These are phyloP conservation scores for Collybiopsis confluens DNA, from an alignment of 768 basidiomycete species.

Conservation along the genomic window DNA sequence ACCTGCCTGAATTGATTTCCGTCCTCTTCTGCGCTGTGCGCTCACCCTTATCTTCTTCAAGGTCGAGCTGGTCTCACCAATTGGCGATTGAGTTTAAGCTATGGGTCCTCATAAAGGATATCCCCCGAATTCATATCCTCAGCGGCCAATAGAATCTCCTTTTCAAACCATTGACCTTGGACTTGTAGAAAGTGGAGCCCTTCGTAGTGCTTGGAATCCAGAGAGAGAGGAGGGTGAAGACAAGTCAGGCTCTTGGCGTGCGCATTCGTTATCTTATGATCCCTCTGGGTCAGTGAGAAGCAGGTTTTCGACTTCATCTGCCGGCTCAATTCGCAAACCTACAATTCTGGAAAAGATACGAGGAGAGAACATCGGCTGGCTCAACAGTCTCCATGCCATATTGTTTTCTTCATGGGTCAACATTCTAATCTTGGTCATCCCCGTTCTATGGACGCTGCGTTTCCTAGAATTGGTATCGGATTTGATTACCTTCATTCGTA, in stretches of 20 bases:
- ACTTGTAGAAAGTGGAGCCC: conserved; percentile 4
- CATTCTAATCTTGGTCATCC: conserved; percentile 34
- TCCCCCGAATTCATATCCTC: conserved; percentile 16
- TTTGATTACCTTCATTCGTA: conserved; percentile 22
- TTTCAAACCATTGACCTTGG: conserved; percentile 2
- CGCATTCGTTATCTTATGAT: neutral
- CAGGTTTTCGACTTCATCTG: conserved; percentile 3
- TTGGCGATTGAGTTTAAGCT: conserved; percentile 7
- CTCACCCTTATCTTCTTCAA: conserved; percentile 3
- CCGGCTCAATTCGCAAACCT: neutral
- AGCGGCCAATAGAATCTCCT: conserved; percentile 19
- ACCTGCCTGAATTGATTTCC: neutral
- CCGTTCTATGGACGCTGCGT: conserved; percentile 18
- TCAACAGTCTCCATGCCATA: conserved; percentile 29
- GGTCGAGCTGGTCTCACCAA: conserved; percentile 22
- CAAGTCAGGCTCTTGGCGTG: neutral
- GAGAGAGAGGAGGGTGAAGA: conserved; percentile 10
- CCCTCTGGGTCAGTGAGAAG: neutral
- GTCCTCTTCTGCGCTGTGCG: conserved; percentile 7
- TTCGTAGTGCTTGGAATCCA: conserved; percentile 8
- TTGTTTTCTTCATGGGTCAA: conserved; percentile 37
- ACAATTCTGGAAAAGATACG: conserved; percentile 1
- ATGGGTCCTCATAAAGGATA: conserved; percentile 14
- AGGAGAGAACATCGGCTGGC: conserved; percentile 19
- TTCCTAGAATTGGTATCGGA: conserved; percentile 18